A percentile compares a stretch with the other conserved stretches of the same genome.
Evolutionary conservation across 345 rosid species (phyloP).

Genomic region (Tarenaya hassleriana): DNA sequence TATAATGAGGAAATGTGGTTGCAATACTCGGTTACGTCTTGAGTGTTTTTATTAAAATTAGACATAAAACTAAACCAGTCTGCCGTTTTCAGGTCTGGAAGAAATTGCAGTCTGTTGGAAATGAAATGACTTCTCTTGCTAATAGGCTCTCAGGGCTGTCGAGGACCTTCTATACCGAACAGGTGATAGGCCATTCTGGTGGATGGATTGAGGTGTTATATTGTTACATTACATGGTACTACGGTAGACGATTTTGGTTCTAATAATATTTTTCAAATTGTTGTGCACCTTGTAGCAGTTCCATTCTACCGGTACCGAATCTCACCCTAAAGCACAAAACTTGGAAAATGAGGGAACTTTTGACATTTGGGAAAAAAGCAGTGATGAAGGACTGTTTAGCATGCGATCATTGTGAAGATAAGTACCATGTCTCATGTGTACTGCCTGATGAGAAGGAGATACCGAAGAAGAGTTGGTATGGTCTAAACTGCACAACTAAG

Average conservation of each 20-base stretch:
- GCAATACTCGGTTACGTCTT: slow-evolving; percentile 2
- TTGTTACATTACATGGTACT: background rate
- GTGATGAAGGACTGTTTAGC: slow-evolving; percentile 56
- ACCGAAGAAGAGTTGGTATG: slow-evolving; percentile 66
- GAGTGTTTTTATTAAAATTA: background rate
- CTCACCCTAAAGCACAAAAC: slow-evolving; percentile 41
- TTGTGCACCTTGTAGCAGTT: slow-evolving; percentile 36
- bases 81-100: slow-evolving; percentile 54
- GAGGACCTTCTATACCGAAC: slow-evolving; percentile 38
- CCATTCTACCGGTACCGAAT: slow-evolving; percentile 28
- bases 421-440: slow-evolving; percentile 76
- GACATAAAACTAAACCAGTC: slow-evolving; percentile 13
- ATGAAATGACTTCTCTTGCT: slow-evolving; percentile 61
- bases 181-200: slow-evolving; percentile 38
- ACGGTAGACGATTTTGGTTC: slow-evolving; percentile 6
- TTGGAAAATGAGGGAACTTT: slow-evolving; percentile 28
- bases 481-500: slow-evolving; percentile 48
- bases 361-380: slow-evolving; percentile 50
- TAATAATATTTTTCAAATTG: background rate
- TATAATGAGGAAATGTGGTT: slow-evolving; percentile 4
- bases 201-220: too few species aligned
- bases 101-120: slow-evolving; percentile 57
- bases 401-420: slow-evolving; percentile 85
- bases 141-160: slow-evolving; percentile 60
- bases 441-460: slow-evolving; percentile 59